A percentile compares a stretch with the other conserved stretches of the same genome.
Evolutionary conservation across 2,329 filamentous ascomycete genomes (phyloP).

Genomic region (Exophiala sideris): DNA sequence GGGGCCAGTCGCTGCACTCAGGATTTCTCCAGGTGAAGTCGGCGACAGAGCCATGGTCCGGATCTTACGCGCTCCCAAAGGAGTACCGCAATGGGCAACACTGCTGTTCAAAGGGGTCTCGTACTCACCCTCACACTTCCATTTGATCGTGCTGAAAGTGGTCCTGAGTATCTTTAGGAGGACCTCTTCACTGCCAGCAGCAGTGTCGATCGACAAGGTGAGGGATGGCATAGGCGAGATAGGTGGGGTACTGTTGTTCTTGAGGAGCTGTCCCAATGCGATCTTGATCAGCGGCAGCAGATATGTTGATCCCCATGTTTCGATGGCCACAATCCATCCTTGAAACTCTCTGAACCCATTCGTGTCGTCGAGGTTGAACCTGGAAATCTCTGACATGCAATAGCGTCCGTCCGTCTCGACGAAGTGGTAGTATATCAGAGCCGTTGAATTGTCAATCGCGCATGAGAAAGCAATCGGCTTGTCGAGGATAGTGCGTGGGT

Average conservation of each 20-base stretch:
- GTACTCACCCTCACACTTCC: slow-evolving; percentile 23
- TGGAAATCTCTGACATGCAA: slow-evolving; percentile 24
- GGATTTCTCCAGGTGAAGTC: slow-evolving; percentile 12
- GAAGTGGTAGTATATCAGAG: slow-evolving; percentile 27
- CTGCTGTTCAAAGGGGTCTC: slow-evolving; percentile 27
- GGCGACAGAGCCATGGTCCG: slow-evolving; percentile 21
- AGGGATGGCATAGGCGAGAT: slow-evolving; percentile 24
- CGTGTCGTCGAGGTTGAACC: slow-evolving; percentile 24
- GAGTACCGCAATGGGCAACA: slow-evolving; percentile 25
- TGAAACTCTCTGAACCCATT: slow-evolving; percentile 23
- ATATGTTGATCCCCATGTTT: slow-evolving; percentile 22
- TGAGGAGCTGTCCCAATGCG: slow-evolving; percentile 20
- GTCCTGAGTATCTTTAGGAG: slow-evolving; percentile 20
- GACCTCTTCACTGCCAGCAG: slow-evolving; percentile 19
- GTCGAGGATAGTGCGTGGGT: slow-evolving; percentile 15
- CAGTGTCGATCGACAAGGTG: slow-evolving; percentile 24
- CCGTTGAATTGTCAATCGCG: slow-evolving; percentile 21
- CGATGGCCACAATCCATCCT: slow-evolving; percentile 27
- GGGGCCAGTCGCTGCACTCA: slow-evolving; percentile 10
- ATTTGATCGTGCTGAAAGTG: slow-evolving; percentile 19
- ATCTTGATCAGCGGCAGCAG: slow-evolving; percentile 24
- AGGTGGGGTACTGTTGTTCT: slow-evolving; percentile 18
- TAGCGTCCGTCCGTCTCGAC: slow-evolving; percentile 20
- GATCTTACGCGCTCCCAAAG: slow-evolving; percentile 19
- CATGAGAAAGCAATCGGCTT: slow-evolving; percentile 26